Evolutionary conservation across 192 early-diverging fungal species (phyloP).

Genomic region (Coemansia furcata): DNA sequence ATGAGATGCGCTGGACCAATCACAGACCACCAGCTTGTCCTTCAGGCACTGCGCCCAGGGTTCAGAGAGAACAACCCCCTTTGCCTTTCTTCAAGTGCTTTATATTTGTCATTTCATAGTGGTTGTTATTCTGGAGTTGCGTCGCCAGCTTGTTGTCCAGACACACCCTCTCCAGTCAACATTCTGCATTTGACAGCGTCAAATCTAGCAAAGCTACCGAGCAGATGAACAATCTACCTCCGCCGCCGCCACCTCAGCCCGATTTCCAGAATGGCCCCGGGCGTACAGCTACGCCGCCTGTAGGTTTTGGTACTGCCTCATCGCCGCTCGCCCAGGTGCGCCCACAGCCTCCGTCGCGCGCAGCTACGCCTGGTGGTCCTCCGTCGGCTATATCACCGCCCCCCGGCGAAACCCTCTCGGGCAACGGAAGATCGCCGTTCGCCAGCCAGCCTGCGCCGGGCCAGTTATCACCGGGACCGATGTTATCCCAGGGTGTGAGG

Average conservation of each 20-base stretch:
- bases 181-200: background rate
- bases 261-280: conserved; percentile 13
- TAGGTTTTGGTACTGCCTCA: conserved; percentile 50
- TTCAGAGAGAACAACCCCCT: background rate
- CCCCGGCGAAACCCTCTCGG: conserved; percentile 2
- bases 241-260: conserved; percentile 23
- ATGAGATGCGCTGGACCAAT: conserved; percentile 30
- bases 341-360: conserved; percentile 38
- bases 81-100: background rate
- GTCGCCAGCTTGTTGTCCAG: background rate
- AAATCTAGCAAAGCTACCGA: background rate
- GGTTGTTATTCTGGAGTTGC: background rate
- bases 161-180: background rate
- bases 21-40: conserved; percentile 8
- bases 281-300: conserved; percentile 35
- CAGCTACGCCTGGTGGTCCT: conserved; percentile 35
- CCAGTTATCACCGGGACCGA: conserved; percentile 22
- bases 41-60: background rate
- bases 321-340: conserved; percentile 47
- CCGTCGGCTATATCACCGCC: conserved; percentile 9
- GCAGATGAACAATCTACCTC: conserved; percentile 29
- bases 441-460: conserved; percentile 39
- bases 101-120: background rate
- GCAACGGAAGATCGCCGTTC: conserved; percentile 28
- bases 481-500: conserved; percentile 11